Percentiles rank a stretch among this genome's conserved stretches.
Conservation (phyloP, 2,329 filamentous ascomycete genomes). For the Verticillium albo-atrum region DNA sequence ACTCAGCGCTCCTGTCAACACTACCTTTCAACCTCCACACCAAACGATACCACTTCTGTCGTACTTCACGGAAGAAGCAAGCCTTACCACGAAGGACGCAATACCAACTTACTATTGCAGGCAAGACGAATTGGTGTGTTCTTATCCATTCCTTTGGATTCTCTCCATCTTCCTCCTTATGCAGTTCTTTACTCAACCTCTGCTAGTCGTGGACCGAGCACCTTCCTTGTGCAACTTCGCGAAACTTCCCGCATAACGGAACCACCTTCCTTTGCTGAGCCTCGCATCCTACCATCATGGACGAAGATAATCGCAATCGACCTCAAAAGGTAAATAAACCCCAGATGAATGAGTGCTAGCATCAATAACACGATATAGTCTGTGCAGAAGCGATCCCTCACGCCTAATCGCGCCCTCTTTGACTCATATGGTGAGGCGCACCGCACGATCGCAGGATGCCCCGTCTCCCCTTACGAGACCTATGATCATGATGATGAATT, state of each 20-base stretch:
- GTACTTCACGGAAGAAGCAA: too few relatives aligned
- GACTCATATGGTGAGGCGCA: constrained; percentile 10
- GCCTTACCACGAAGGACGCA: too few relatives aligned
- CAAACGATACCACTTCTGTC: too few relatives aligned
- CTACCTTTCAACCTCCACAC: too few relatives aligned
- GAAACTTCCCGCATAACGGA: too few relatives aligned
- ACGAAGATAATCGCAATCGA: not conserved
- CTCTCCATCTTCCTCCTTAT: too few relatives aligned
- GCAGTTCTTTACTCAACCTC: too few relatives aligned
- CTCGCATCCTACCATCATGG: not conserved
- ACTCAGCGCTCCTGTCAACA: too few relatives aligned
- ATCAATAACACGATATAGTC: constrained; percentile 1
- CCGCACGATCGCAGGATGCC: constrained; percentile 4
- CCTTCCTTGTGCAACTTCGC: not conserved
- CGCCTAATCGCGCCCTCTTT: constrained; percentile 9
- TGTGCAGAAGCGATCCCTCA: constrained; percentile 7
- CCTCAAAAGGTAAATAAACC: not conserved
- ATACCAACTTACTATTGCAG: too few relatives aligned
- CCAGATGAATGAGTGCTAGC: not conserved
- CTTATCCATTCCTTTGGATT: too few relatives aligned
- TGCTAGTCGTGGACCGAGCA: not conserved
- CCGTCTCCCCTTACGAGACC: not conserved
- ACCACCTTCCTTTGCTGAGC: too few relatives aligned
- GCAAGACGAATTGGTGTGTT: too few relatives aligned
- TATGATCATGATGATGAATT: constrained; percentile 3